Conservation (phyloP, 177 flowering plant species). For the Vitis hybrid region DNA sequence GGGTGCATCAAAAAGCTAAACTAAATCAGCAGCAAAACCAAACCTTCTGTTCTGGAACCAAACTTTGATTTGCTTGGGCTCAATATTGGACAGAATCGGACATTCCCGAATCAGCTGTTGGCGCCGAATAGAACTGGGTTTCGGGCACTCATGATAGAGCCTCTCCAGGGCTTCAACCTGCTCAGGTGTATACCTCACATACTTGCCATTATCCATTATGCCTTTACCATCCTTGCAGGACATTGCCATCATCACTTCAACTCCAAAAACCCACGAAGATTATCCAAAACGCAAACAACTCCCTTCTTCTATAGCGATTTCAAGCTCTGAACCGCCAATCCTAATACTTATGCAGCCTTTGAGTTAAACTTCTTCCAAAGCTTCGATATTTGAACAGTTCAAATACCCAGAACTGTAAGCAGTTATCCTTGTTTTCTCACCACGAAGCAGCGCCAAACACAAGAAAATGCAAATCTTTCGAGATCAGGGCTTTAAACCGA, state of each 20-base stretch:
- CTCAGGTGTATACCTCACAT: slow-evolving; percentile 97
- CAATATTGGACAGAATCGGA: slow-evolving; percentile 92
- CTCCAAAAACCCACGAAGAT: slow-evolving; percentile 14
- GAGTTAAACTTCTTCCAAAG: too few species aligned
- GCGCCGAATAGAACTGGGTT: slow-evolving; percentile 91
- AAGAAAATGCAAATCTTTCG: slow-evolving; percentile 33
- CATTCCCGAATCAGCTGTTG: slow-evolving; percentile 96
- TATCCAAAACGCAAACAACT: slow-evolving; percentile 5
- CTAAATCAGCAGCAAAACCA: background rate
- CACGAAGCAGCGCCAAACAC: slow-evolving; percentile 38
- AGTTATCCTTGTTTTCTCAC: slow-evolving; percentile 18
- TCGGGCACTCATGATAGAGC: slow-evolving; percentile 95
- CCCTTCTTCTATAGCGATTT: too few species aligned
- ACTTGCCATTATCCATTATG: slow-evolving; percentile 85
- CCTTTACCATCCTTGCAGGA: slow-evolving; percentile 87
- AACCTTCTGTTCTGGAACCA: slow-evolving; percentile 99
- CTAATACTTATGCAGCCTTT: too few species aligned
- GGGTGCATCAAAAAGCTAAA: background rate
- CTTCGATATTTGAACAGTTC: too few species aligned
- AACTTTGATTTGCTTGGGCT: slow-evolving; percentile 97
- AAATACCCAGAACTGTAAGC: slow-evolving; percentile 6
- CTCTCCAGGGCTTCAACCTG: slow-evolving; percentile 99
- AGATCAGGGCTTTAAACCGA: slow-evolving; percentile 34
- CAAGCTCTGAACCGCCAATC: too few species aligned
- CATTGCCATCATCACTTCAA: slow-evolving; percentile 57